phyloP scores from a whole-genome alignment of 192 early-diverging fungal species.

The Mortierella claussenii region DNA sequence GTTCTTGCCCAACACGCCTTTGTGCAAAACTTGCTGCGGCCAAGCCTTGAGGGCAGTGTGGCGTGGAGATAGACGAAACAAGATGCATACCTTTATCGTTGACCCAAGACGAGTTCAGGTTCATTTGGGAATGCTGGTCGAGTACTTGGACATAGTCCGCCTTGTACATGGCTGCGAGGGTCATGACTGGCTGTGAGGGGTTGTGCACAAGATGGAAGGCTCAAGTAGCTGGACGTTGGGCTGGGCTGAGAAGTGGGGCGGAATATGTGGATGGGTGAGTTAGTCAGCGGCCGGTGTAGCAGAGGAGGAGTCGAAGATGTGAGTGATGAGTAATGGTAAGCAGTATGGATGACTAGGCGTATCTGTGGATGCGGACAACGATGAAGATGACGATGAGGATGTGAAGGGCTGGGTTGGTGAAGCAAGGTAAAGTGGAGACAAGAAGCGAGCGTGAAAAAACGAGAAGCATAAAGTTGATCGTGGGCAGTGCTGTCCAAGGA shows the following conservation, averaged over 20 bases:
- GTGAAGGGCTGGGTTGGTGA: too few species aligned
- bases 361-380: background rate
- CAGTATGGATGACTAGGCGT: background rate
- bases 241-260: background rate
- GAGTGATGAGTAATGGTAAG: background rate
- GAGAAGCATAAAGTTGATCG: too few species aligned
- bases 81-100: constrained; percentile 67
- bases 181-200: constrained; percentile 19
- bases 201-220: too few species aligned
- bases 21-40: too few species aligned
- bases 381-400: too few species aligned
- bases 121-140: constrained; percentile 64
- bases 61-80: background rate
- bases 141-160: constrained; percentile 51
- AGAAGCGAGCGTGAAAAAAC: too few species aligned
- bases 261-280: background rate
- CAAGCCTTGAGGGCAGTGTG: too few species aligned
- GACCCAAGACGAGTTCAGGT: constrained; percentile 69
- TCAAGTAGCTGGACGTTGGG: too few species aligned
- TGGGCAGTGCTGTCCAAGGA: too few species aligned
- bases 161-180: constrained; percentile 49
- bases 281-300: background rate
- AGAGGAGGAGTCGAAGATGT: background rate
- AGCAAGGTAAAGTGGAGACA: too few species aligned
- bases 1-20: too few species aligned